phyloP scores from a whole-genome alignment of 176 grass and related monocot species.

The Musa beccarii region DNA sequence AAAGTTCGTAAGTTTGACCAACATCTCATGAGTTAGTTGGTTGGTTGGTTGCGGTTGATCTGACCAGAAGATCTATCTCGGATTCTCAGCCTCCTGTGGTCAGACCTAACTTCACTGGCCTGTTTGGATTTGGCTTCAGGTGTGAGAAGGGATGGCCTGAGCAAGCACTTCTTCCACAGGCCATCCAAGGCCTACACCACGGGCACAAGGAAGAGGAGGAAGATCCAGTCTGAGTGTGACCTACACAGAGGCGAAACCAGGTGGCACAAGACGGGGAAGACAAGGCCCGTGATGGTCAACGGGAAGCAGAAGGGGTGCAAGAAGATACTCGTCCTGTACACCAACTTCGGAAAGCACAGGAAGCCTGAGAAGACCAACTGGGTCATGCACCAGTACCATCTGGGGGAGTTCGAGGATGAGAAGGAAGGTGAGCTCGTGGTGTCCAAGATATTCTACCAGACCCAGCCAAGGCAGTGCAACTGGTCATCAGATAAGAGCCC shows the following conservation, averaged over 20 bases:
- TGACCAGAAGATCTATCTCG: background rate
- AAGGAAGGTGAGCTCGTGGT: constrained; percentile 88
- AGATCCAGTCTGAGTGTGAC: constrained; percentile 38
- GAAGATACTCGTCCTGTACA: constrained; percentile 94
- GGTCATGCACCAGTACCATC: constrained; percentile 99
- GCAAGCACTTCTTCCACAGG: constrained; percentile 85
- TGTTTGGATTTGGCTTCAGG: constrained; percentile 25
- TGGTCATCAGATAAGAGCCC: background rate
- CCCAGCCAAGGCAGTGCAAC: constrained; percentile 72
- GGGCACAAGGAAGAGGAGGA: constrained; percentile 82
- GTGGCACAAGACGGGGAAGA: constrained; percentile 99
- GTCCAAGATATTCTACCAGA: constrained; percentile 98
- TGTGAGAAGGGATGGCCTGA: constrained; percentile 74
- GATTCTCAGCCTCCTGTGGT: background rate
- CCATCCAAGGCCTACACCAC: constrained; percentile 97
- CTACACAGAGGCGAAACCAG: constrained; percentile 51
- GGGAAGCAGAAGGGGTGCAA: constrained; percentile 77
- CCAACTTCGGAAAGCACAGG: constrained; percentile 73
- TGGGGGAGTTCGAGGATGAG: constrained; percentile 60
- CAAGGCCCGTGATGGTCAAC: constrained; percentile 48
- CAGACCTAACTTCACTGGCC: background rate
- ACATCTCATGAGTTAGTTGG: constrained; percentile 16
- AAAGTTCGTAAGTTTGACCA: background rate
- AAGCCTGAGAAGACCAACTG: constrained; percentile 90
- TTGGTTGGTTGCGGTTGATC: constrained; percentile 6